A percentile compares a stretch with the other conserved stretches of the same genome.
Evolutionary conservation across 192 early-diverging fungal species (phyloP).

Genomic region (Jimgerdemannia flammicorona): DNA sequence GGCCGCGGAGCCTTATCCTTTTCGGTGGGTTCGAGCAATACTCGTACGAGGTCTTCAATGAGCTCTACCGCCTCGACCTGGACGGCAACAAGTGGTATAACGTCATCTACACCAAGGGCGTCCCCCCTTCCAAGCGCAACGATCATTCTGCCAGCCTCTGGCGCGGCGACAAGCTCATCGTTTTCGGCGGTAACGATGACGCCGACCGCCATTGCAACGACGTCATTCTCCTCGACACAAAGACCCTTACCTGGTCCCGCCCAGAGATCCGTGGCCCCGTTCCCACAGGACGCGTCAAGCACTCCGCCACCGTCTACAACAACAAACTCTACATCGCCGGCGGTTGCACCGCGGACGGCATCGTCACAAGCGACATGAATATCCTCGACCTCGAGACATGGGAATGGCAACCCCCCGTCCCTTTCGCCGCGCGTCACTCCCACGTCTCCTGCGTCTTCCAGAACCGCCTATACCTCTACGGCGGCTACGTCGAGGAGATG

Average conservation of each 20-base stretch:
- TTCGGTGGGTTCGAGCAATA: constrained; percentile 66
- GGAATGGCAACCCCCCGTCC: constrained; percentile 52
- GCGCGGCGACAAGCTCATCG: constrained; percentile 52
- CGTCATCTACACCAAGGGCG: constrained; percentile 48
- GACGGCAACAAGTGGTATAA: constrained; percentile 46
- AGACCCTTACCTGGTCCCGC: constrained; percentile 55
- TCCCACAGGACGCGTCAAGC: constrained; percentile 50
- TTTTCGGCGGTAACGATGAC: constrained; percentile 63
- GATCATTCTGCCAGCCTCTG: constrained; percentile 60
- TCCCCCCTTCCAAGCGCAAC: constrained; percentile 49
- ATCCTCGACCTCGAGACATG: constrained; percentile 52
- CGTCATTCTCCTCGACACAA: constrained; percentile 54
- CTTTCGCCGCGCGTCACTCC: constrained; percentile 46
- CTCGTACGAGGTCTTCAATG: constrained; percentile 65
- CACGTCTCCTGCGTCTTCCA: constrained; percentile 56
- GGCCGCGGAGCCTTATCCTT: constrained; percentile 33
- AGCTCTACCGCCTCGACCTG: constrained; percentile 48
- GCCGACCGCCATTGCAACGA: constrained; percentile 52
- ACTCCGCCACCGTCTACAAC: constrained; percentile 57
- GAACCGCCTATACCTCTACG: constrained; percentile 54
- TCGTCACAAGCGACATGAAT: constrained; percentile 20
- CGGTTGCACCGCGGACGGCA: constrained; percentile 27
- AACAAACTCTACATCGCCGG: constrained; percentile 65
- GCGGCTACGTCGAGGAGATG: constrained; percentile 53
- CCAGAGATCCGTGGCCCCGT: constrained; percentile 44